Evolutionary conservation across 495 filamentous ascomycete genomes (phyloP).

Genomic region (Penicillium waksmanii): DNA sequence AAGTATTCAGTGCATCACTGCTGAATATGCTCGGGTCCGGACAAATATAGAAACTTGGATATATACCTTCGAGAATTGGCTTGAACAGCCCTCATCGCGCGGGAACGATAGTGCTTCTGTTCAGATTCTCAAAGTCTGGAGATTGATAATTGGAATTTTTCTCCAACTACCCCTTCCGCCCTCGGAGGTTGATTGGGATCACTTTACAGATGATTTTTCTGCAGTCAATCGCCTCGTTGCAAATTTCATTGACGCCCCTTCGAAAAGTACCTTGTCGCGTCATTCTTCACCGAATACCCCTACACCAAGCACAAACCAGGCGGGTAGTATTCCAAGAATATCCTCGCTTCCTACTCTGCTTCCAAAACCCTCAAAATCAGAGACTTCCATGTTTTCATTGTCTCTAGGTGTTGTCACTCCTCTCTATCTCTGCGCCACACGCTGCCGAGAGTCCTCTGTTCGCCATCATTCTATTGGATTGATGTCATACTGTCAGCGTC

Average conservation of each 20-base stretch:
- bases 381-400: slow-evolving; percentile 18
- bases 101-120: background rate
- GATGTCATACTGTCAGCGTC: slow-evolving; percentile 20
- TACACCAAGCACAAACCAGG: background rate
- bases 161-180: slow-evolving; percentile 16
- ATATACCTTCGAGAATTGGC: slow-evolving; percentile 11
- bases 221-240: slow-evolving; percentile 13
- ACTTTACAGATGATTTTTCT: slow-evolving; percentile 8
- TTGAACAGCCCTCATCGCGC: background rate
- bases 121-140: slow-evolving; percentile 18
- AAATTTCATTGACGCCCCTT: slow-evolving; percentile 38
- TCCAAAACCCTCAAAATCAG: slow-evolving; percentile 12
- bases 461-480: slow-evolving; percentile 24
- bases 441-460: slow-evolving; percentile 25
- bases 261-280: background rate
- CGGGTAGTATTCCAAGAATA: background rate
- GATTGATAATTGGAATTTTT: slow-evolving; percentile 10
- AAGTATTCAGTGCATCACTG: slow-evolving; percentile 5
- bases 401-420: slow-evolving; percentile 27
- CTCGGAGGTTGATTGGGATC: slow-evolving; percentile 20
- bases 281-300: background rate
- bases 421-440: slow-evolving; percentile 25
- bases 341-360: slow-evolving; percentile 11
- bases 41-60: slow-evolving; percentile 11
- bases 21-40: slow-evolving; percentile 6